Evolutionary conservation across 768 basidiomycete genomes (phyloP).

Genomic region (Xerocomellus chrysenteron): DNA sequence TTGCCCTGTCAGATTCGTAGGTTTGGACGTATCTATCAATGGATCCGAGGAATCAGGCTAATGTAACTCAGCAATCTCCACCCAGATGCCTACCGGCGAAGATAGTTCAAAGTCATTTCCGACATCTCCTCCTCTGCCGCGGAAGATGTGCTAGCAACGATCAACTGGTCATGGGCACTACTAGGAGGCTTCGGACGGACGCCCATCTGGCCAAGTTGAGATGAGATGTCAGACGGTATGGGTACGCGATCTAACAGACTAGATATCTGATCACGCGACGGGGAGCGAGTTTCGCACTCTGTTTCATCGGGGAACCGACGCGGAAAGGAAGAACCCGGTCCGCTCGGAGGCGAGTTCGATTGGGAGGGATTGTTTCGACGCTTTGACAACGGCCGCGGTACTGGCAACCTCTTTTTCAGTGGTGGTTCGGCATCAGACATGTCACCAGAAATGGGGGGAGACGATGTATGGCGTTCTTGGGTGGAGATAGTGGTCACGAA

Average conservation of each 20-base stretch:
- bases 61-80: not conserved
- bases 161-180: not conserved
- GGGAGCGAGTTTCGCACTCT: not conserved
- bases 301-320: not conserved
- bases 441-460: not conserved
- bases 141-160: not conserved
- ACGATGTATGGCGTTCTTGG: not conserved
- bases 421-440: not conserved
- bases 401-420: conserved; percentile 14
- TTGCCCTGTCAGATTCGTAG: conserved; percentile 32
- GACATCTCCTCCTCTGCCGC: conserved; percentile 25
- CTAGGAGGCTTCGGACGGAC: not conserved
- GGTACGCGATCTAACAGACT: not conserved
- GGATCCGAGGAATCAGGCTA: conserved; percentile 4
- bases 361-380: conserved; percentile 8
- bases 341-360: not conserved
- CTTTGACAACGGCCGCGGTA: conserved; percentile 14
- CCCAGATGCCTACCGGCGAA: conserved; percentile 25
- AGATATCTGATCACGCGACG: not conserved
- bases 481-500: not conserved
- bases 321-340: not conserved
- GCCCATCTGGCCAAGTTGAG: not conserved
- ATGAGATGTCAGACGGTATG: not conserved
- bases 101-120: conserved; percentile 30
- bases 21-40: conserved; percentile 30